Evolutionary conservation across 306 rosid species (phyloP).

Genomic region (Inga laurina): DNA sequence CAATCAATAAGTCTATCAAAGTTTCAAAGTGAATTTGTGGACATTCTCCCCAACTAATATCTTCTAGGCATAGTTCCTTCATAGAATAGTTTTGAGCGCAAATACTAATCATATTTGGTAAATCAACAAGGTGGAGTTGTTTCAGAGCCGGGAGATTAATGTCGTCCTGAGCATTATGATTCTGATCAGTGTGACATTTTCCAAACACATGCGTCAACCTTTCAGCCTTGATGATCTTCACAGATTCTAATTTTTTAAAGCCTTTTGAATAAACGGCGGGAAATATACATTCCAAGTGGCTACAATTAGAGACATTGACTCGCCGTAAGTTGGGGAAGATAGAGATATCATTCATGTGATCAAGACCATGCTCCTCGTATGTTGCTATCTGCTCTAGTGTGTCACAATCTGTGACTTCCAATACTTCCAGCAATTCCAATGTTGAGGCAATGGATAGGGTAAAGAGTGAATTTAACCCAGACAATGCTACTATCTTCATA

Average conservation of each 20-base stretch:
- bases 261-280: background rate
- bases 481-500: background rate
- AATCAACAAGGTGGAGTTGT: background rate
- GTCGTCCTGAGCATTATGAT: background rate
- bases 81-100: background rate
- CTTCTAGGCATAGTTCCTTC: background rate
- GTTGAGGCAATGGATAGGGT: slow-evolving; percentile 10
- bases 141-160: slow-evolving; percentile 19
- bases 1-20: background rate
- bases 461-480: slow-evolving; percentile 4
- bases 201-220: slow-evolving; percentile 18
- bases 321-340: background rate
- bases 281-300: background rate
- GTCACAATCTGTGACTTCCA: background rate
- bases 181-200: background rate
- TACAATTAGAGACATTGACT: background rate
- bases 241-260: background rate
- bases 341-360: background rate
- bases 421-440: slow-evolving; percentile 7
- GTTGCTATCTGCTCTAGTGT: slow-evolving; percentile 1
- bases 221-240: background rate
- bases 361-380: background rate
- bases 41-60: no score
- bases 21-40: background rate
- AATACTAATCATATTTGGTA: slow-evolving; percentile 7